Evolutionary conservation across 2,329 filamentous ascomycete genomes (phyloP), one percentile per base, ranked within the genome.

Genomic region (Alternaria sp.): DNA sequence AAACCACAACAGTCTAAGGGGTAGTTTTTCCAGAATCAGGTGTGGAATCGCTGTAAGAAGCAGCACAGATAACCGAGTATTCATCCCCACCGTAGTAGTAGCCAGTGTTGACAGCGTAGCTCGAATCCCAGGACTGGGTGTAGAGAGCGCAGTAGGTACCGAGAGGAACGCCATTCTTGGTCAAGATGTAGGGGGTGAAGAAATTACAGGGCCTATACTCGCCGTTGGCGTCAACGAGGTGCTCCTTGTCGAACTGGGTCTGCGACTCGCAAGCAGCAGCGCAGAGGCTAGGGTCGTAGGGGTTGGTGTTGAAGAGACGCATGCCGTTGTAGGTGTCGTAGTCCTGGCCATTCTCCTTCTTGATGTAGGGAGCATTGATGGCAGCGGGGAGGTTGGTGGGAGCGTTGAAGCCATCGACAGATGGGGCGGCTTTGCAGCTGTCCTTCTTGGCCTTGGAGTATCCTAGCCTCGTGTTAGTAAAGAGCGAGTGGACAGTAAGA

Each of bases 111-210:
- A 60, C 55, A 23, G 69, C 69, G 34, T 67, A 66, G 5, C 9
- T 21, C 5, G 17, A 0, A 26, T 50, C 58, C 66, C 68, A 72
- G 4, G 33, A 14, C 41, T 63, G 61, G 4, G 71, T 71, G 58
- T 73, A 71, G 21, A 70, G 42, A 45, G 62, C 58, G 54, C 77
- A 79, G 65, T 78, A 78, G 29, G 74, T 74, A n/a, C 76, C 77
- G 42, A 77, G 69, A 2, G 77, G 74, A 26, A 71, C 56, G 14
- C 68, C 71, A 51, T 76, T 74, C 52, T 75, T 70, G 29, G 64
- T 68, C 14, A 78, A 63, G n/a, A 79, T 70, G 51, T 79, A 79
- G 10, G 72, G 69, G 33, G 75, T 76, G 62, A 72, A 77, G 66
- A 78, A 77, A 61, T 77, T 77, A 71, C 77, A 79, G 36, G 74